Base-by-base conservation (phyloP, 179 eudicot species). In the Spergularia azorica region DNA sequence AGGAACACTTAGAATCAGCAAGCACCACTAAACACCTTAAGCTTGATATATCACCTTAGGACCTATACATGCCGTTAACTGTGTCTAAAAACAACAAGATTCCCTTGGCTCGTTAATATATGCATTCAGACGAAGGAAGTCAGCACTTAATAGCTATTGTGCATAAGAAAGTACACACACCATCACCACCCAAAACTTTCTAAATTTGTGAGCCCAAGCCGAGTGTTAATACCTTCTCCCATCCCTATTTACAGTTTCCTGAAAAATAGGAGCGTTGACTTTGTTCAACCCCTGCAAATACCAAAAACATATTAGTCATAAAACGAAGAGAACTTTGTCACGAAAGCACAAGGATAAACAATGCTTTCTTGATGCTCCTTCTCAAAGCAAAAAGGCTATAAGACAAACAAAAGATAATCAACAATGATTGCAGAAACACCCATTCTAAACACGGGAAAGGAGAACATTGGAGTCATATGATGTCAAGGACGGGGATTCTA, bases 21-120 rank as follows among this genome's bases (percentile, higher is more conserved):
- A 2, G 73, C 76, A 65, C 7, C 39, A 46, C 9, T 26, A 76
- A 77, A 12, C 26, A 76, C 58, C 41, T 36, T 51, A 79, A 67
- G 51, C 48, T 50, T 32, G 50, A 56, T 51, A 73, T 36, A 62
- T 69, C 80, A 91, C 98, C 97, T 84, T 88, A 55, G 95, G 92
- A 48, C 87, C 89, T 20, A 97, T 95, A 84, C 79, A 64, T 93
- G 93, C 75, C 90, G 84, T 83, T 93, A 91, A 69, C 10, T 89
- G 80, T 90, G 93, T 78, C 89, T 79, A 51, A 87, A 90, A 66
- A 90, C 88, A 69, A 97, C 97, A 60, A 86, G 73, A 72, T 89
- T 95, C 20, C 95, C 98, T 86, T 87, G 91, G 83, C 97, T 93
- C 67, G 92, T 63, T 77, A 93, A 86, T 70, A 95, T 90, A 97